These are phyloP conservation scores for Penicillium sp. DNA, from an alignment of 2,329 filamentous ascomycete species.

Conservation along the genomic window DNA sequence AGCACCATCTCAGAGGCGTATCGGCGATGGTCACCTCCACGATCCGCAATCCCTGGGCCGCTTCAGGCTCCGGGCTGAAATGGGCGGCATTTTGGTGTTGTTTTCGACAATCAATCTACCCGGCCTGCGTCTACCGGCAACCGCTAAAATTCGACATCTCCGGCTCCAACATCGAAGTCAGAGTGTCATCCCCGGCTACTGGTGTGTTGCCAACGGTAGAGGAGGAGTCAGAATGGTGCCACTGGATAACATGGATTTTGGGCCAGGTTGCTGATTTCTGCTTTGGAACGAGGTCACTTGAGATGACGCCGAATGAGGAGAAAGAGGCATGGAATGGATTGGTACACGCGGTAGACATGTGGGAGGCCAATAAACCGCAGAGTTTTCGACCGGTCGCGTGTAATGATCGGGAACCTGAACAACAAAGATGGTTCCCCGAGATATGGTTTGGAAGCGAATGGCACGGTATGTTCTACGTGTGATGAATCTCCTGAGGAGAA, in stretches of 20 bases:
- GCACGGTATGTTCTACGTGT: neutral
- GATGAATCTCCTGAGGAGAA: neutral
- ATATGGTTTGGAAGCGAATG: neutral
- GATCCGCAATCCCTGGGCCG: neutral
- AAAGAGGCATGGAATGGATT: neutral
- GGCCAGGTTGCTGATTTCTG: neutral
- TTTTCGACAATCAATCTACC: neutral
- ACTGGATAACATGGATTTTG: neutral
- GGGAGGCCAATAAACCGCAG: neutral
- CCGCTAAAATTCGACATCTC: neutral
- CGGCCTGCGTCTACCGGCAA: neutral
- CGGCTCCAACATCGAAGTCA: neutral
- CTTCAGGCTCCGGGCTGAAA: neutral
- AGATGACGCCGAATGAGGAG: neutral
- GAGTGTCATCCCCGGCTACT: neutral
- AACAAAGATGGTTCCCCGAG: neutral
- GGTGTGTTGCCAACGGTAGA: neutral
- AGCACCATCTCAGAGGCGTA: neutral
- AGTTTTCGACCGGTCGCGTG: neutral
- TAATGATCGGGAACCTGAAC: neutral
- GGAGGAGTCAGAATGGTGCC: neutral
- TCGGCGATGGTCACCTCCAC: neutral
- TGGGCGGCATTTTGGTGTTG: neutral
- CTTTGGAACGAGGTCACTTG: neutral
- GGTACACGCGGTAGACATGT: neutral